Conservation (phyloP, 2,329 filamentous ascomycete genomes). For the Sphaerulina musiva region DNA sequence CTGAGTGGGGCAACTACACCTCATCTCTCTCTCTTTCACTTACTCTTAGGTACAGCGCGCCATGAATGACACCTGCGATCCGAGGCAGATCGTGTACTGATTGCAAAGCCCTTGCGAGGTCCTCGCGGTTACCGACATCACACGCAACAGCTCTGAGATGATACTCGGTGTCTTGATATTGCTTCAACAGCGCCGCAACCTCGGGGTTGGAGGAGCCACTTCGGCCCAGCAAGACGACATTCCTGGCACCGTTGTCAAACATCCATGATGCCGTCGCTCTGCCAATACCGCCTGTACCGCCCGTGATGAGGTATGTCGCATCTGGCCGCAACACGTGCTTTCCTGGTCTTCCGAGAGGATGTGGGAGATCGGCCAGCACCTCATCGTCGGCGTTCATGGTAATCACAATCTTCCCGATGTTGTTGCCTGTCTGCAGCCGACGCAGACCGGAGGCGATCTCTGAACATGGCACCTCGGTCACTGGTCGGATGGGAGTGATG, state of each 20-base stretch:
- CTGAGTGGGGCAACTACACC: too few relatives aligned
- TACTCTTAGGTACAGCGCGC: too few relatives aligned
- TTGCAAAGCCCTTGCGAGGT: too few relatives aligned
- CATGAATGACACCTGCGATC: too few relatives aligned
- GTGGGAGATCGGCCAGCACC: neutral
- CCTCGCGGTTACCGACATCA: too few relatives aligned
- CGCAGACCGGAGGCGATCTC: slow-evolving; percentile 1
- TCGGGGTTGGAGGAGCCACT: neutral
- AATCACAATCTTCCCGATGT: slow-evolving; percentile 11
- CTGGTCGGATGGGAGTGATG: neutral
- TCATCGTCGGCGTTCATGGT: neutral
- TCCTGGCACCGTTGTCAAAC: slow-evolving; percentile 7
- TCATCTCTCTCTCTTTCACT: too few relatives aligned
- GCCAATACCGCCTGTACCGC: slow-evolving; percentile 12
- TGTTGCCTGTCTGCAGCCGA: slow-evolving; percentile 5
- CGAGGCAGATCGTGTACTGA: too few relatives aligned
- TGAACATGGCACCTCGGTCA: slow-evolving; percentile 1
- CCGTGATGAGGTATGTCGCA: slow-evolving; percentile 11
- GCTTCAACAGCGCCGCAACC: too few relatives aligned
- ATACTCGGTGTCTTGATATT: too few relatives aligned
- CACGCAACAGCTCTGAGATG: too few relatives aligned
- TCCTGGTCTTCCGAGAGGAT: neutral
- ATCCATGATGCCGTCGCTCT: slow-evolving; percentile 10
- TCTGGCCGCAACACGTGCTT: neutral
- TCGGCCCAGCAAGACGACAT: slow-evolving; percentile 5